Conservation (phyloP, 192 early-diverging fungal genomes). For the Coemansia sp. region DNA sequence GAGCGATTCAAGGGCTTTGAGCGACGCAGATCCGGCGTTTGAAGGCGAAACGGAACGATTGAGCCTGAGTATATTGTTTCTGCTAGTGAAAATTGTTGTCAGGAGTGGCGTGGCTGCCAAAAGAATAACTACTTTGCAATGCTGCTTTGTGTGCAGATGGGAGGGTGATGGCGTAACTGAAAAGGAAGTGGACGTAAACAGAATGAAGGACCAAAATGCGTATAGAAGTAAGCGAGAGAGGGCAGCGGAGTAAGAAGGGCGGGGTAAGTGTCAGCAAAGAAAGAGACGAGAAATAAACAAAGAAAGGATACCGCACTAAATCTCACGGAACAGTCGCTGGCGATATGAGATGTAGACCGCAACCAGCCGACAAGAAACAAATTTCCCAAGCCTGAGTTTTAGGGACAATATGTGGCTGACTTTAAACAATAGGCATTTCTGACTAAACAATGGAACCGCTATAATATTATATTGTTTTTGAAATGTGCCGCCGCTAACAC, state of each 20-base stretch:
- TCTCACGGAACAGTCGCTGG: not conserved
- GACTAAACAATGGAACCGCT: too few species aligned
- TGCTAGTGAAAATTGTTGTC: not conserved
- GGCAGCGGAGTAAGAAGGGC: not conserved
- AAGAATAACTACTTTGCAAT: not conserved
- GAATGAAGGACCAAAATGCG: not conserved
- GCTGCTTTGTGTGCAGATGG: not conserved
- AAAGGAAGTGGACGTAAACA: not conserved
- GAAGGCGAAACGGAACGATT: not conserved
- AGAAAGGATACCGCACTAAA: not conserved
- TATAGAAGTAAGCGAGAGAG: not conserved
- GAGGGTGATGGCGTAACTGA: not conserved
- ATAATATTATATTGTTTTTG: too few species aligned
- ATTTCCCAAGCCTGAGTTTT: not conserved
- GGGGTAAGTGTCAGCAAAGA: too few species aligned
- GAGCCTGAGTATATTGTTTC: too few species aligned
- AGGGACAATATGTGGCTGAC: constrained; percentile 2
- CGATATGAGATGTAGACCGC: too few species aligned
- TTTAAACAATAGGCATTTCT: too few species aligned
- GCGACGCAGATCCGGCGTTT: not conserved
- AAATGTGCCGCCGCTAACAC: too few species aligned
- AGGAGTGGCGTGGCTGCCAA: too few species aligned
- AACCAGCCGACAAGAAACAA: too few species aligned
- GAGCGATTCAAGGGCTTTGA: not conserved
- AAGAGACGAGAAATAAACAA: not conserved